phyloP scores from a whole-genome alignment of 192 early-diverging fungal genomes.

The Gigaspora rosea region DNA sequence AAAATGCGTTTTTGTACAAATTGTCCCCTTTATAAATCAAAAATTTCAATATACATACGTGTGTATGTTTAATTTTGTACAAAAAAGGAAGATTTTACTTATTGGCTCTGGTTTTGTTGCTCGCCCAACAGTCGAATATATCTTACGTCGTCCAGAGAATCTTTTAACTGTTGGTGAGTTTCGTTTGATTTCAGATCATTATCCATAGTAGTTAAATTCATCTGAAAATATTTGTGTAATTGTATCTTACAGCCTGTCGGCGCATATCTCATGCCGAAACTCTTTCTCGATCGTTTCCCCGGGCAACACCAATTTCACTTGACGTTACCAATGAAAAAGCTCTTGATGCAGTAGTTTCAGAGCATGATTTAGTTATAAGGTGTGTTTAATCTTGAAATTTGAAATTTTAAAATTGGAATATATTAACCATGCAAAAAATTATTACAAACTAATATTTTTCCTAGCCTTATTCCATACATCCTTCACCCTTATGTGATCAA shows the following conservation, averaged over 20 bases:
- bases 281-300: conserved; percentile 61
- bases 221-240: background rate
- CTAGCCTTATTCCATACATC: conserved; percentile 85
- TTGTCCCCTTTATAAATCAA: too few species aligned
- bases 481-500: conserved; percentile 89
- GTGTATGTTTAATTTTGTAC: too few species aligned
- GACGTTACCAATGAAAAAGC: conserved; percentile 79
- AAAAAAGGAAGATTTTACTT: conserved; percentile 82
- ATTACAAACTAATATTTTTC: background rate
- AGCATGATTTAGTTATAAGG: conserved; percentile 91
- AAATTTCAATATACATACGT: too few species aligned
- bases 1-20: too few species aligned
- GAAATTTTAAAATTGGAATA: background rate
- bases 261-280: conserved; percentile 72
- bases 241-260: conserved; percentile 64
- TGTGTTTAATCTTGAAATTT: conserved; percentile 20
- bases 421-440: background rate
- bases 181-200: background rate
- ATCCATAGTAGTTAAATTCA: background rate
- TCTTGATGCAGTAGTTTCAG: conserved; percentile 70
- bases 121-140: conserved; percentile 90
- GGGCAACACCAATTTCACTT: conserved; percentile 68
- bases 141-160: conserved; percentile 87
- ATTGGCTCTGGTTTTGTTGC: conserved; percentile 98
- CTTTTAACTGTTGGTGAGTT: conserved; percentile 80